phyloP scores from a whole-genome alignment of 169 alveolate genomes.

The Haemoproteus tartakovskyi region DNA sequence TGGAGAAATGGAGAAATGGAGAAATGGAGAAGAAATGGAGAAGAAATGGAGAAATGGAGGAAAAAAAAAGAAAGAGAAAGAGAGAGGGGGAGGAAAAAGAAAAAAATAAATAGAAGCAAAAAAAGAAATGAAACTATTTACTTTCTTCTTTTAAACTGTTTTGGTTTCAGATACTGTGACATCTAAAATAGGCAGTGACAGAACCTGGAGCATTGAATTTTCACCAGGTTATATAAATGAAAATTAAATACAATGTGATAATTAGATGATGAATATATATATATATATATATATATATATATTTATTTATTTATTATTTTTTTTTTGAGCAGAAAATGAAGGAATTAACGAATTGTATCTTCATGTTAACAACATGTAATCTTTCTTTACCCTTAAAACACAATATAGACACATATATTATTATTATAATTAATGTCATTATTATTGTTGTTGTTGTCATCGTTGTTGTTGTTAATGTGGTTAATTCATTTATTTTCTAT shows the following conservation, averaged over 20 bases:
- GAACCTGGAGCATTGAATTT: conserved; percentile 52
- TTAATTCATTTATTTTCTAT: too few species aligned
- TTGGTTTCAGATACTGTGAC: conserved; percentile 25
- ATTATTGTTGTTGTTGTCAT: too few species aligned
- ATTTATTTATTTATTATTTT: background rate
- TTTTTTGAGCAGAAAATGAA: conserved; percentile 6
- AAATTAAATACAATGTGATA: background rate
- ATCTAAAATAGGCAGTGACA: conserved; percentile 40
- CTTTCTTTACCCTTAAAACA: background rate
- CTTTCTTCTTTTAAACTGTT: background rate
- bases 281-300: too few species aligned
- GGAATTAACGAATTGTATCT: conserved; percentile 37
- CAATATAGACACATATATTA: conserved; percentile 1
- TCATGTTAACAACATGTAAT: conserved; percentile 60
- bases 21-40: too few species aligned
- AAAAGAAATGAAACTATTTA: background rate
- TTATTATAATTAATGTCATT: too few species aligned
- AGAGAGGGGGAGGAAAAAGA: background rate
- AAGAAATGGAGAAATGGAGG: too few species aligned
- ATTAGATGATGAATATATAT: background rate
- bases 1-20: too few species aligned
- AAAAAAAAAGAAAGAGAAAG: background rate
- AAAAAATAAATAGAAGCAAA: background rate
- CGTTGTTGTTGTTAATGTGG: too few species aligned
- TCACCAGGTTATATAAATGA: conserved; percentile 32